Base-by-base conservation (phyloP, 2,329 filamentous ascomycete species). In the Xylariaceae sp. region DNA sequence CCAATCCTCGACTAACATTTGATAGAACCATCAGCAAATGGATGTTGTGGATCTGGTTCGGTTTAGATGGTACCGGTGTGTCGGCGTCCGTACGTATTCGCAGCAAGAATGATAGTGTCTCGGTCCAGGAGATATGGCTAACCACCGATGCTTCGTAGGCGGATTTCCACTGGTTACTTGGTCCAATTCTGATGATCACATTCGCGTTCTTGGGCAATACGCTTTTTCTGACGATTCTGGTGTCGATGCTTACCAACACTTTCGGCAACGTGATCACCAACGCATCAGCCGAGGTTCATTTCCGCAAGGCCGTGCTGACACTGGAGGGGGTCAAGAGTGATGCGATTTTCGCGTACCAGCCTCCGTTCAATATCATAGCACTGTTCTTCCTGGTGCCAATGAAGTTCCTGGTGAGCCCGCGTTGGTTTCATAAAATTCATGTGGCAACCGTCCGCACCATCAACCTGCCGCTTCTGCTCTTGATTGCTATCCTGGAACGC, bases 41-140 rank as follows among this genome's bases (percentile, higher is more conserved):
- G 89, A 92, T 95, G 88, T 80, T 94, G 1, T 94, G 88, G 80
- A 91, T 95, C 60, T 95, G 89, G 89, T 94, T 95, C 66, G 89
- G 89, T 2, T 80, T 95, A 1, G 89, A 94, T 63, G 89, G 81
- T 5, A 83, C 79, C 3, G 83, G 83, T 6, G 84, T 86, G 42
- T 76, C 82, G 47, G 70, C 76, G 60, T 81, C 81, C 54, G 77
- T 78, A 65, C 66, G 74, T 66, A 12, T 51, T 8, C 7, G 40
- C 8, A 26, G 7, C 4, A 19, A 44, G 0, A 30, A 9, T 19
- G 11, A 8, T 5, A 2, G 35, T 35, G 19, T 4, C n/a, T 1
- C 4, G 5, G 4, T 30, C 9, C 7, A 46, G 11, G 34, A 34
- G 11, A 30, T 9, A 3, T 39, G 32, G 32, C 44, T 50, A 31